A percentile compares a stretch with the other conserved stretches of the same genome.
These are phyloP conservation scores for Mollisiaceae sp. DNA, from an alignment of 2,329 filamentous ascomycete genomes.

Conservation along the genomic window DNA sequence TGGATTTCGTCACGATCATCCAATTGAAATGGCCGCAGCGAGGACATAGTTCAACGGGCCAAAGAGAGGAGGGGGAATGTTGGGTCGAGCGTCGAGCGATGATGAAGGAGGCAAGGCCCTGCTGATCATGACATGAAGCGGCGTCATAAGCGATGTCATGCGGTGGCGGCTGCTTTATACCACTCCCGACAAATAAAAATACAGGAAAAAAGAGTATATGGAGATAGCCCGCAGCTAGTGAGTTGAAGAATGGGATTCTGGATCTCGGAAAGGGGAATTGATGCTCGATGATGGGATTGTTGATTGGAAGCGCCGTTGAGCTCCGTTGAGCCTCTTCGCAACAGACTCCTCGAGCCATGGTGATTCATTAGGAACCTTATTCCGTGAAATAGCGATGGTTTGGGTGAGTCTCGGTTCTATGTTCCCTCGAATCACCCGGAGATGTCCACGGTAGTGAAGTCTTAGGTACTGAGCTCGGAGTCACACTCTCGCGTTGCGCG, in stretches of 20 bases:
- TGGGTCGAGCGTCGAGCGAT: background rate
- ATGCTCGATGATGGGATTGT: background rate
- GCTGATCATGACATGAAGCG: constrained; percentile 29
- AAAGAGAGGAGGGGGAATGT: background rate
- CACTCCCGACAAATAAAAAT: background rate
- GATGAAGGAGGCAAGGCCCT: constrained; percentile 22
- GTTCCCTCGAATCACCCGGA: background rate
- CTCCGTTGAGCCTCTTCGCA: background rate
- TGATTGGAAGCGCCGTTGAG: background rate
- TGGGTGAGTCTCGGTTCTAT: background rate
- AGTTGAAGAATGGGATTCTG: constrained; percentile 5
- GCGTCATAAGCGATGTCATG: constrained; percentile 27
- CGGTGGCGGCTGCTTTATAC: constrained; percentile 12
- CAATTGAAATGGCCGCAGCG: constrained; percentile 7
- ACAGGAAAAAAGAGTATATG: background rate
- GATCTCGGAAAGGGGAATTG: background rate
- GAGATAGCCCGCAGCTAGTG: constrained; percentile 14
- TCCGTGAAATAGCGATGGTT: background rate
- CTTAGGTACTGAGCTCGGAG: no score
- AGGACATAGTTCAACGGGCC: constrained; percentile 1
- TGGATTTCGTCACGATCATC: constrained; percentile 16
- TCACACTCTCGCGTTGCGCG: no score
- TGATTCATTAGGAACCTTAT: constrained; percentile 3
- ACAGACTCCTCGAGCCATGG: background rate
- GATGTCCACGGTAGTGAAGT: background rate